Conservation (phyloP, 371 early-diverging fungal species). For the Mucor irregularis region DNA sequence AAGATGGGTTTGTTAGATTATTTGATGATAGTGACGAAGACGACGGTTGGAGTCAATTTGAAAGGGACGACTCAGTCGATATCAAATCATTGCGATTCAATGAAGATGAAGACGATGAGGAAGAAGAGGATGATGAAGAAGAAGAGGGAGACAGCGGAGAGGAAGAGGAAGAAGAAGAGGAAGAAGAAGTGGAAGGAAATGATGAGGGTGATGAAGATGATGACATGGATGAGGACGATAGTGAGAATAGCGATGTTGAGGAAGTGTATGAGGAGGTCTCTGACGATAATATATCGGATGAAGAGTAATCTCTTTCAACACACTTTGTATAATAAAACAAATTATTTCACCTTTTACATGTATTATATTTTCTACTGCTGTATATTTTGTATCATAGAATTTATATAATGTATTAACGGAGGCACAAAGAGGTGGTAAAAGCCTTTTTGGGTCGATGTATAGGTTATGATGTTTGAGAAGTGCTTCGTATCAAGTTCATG, state of each 20-base stretch:
- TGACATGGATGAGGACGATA: background rate
- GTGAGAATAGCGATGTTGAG: no score
- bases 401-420: no score
- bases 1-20: conserved; percentile 41
- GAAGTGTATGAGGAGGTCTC: background rate
- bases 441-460: no score
- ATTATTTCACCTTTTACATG: no score
- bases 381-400: no score
- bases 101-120: background rate
- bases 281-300: background rate
- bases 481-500: no score
- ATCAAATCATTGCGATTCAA: conserved; percentile 16
- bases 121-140: background rate
- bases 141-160: background rate
- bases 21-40: conserved; percentile 47
- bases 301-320: background rate
- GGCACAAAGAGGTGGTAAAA: no score
- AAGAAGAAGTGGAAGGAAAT: background rate
- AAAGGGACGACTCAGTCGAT: conserved; percentile 8
- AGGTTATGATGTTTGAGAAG: no score
- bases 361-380: no score
- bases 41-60: conserved; percentile 35
- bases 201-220: background rate
- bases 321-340: no score
- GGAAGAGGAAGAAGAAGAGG: background rate